A percentile compares a stretch with the other conserved stretches of the same genome.
phyloP scores from a whole-genome alignment of 2,329 filamentous ascomycete species.

The Nemania diffusa region DNA sequence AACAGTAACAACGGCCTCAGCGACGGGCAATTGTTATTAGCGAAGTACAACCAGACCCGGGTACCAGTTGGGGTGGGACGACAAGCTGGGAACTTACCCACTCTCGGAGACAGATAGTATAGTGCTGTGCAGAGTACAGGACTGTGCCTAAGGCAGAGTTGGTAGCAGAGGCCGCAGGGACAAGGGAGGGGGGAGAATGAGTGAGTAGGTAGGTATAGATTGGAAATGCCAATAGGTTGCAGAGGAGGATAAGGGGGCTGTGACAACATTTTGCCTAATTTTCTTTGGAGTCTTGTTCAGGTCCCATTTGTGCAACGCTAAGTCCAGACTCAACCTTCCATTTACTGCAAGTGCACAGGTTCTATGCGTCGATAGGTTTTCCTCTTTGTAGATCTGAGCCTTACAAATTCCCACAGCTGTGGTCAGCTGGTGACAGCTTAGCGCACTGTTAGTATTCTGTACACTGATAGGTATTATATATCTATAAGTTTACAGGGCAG shows the following conservation, averaged over 20 bases:
- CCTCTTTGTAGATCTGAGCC: too few relatives aligned
- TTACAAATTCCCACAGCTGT: too few relatives aligned
- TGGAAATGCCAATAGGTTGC: slow-evolving; percentile 4
- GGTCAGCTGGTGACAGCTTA: too few relatives aligned
- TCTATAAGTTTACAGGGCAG: too few relatives aligned
- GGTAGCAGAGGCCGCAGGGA: slow-evolving; percentile 1
- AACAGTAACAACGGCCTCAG: slow-evolving; percentile 24
- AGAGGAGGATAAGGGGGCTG: slow-evolving; percentile 12
- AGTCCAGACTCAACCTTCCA: background rate
- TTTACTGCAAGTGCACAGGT: background rate
- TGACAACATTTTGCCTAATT: slow-evolving; percentile 7
- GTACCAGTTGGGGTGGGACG: slow-evolving; percentile 19
- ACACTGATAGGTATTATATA: too few relatives aligned
- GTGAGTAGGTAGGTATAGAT: background rate
- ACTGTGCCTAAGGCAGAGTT: background rate
- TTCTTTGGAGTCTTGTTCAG: slow-evolving; percentile 9
- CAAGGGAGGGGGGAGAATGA: background rate
- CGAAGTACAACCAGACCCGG: slow-evolving; percentile 26
- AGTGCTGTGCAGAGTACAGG: background rate
- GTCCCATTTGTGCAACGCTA: slow-evolving; percentile 10
- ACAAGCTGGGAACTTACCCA: slow-evolving; percentile 1
- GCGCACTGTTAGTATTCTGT: too few relatives aligned
- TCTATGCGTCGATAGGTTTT: too few relatives aligned
- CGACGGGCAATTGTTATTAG: slow-evolving; percentile 25
- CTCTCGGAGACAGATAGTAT: background rate